Evolutionary conservation across 2,329 filamentous ascomycete species (phyloP), one percentile per base, ranked within the genome.

Genomic region (Fusarium begoniae): DNA sequence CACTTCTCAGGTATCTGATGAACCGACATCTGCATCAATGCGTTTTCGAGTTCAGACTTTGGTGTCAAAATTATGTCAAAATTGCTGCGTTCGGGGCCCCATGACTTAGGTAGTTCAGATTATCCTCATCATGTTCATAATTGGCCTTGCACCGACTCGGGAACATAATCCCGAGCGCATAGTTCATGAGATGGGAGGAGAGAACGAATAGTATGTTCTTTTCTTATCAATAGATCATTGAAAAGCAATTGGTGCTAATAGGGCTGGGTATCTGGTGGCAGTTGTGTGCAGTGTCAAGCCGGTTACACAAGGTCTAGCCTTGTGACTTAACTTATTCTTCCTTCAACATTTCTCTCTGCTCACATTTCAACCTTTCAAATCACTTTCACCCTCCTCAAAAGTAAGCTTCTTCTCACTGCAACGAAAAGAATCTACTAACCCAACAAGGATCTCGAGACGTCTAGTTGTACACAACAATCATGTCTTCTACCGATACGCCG

Each of bases 21-120:
- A 48, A 8, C 20, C 10, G 14, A 50, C 5, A 17, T 30, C 14
- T 17, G 2, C 30, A 8, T 20, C 3, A 5, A 35, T 13, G 5
- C 22, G 8, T 12, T 14, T 11, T 35, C n/a, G 20, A 51, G 17
- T 15, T 3, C 7, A 11, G 9, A 20, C 7, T 53, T 18, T 20
- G 9, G 2, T 3, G 8, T 0, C 4, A 35, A 53, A 17, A 8
- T 26, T 24, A n/a, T 8, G 14, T 14, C 5, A 8, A 8, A 35
- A 20, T 10, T 15, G 2, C 5, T 53, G n/a, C 9, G 2, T 26
- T 37, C 9, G 6, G 30, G 9, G 30, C 18, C 1, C 9, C 9
- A 11, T 53, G 6, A 7, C 6, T 35, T 11, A 12, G 6, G 30
- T 20, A 5, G 6, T 20, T 37, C n/a, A 20, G 30, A 35, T 26